Conservation (phyloP, 139 green algal genomes). For the Chlamydomonas sp. region DNA sequence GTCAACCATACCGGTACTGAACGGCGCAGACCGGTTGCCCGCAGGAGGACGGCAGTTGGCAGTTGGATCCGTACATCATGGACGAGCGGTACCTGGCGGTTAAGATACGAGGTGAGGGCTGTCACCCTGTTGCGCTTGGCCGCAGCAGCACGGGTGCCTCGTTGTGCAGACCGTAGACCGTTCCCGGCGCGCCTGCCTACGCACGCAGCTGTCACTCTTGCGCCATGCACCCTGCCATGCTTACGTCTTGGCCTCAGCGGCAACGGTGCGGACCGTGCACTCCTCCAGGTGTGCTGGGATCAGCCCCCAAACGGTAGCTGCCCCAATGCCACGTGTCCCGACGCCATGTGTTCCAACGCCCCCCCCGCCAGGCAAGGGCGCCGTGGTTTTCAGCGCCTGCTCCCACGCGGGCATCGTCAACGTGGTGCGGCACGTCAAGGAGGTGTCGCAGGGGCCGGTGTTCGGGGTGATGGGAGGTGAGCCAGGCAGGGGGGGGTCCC, state of each 20-base stretch:
- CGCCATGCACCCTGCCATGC: too few relatives aligned
- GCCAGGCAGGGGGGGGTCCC: not conserved
- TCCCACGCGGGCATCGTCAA: constrained; percentile 59
- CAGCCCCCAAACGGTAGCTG: too few relatives aligned
- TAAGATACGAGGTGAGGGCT: constrained; percentile 31
- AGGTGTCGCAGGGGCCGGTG: constrained; percentile 1
- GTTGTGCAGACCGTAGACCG: too few relatives aligned
- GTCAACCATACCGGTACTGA: not conserved
- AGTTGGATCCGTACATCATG: constrained; percentile 42
- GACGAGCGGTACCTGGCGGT: constrained; percentile 60
- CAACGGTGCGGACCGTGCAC: too few relatives aligned
- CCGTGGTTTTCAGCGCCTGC: constrained; percentile 54
- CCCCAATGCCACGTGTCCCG: too few relatives aligned
- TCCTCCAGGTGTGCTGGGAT: too few relatives aligned
- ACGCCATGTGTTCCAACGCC: not conserved
- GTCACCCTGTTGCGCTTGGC: too few relatives aligned
- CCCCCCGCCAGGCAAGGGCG: constrained; percentile 30
- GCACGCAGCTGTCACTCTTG: too few relatives aligned
- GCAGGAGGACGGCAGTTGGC: constrained; percentile 42
- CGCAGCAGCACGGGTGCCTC: too few relatives aligned
- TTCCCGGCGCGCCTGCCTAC: too few relatives aligned
- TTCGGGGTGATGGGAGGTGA: constrained; percentile 52
- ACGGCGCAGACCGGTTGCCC: too few relatives aligned
- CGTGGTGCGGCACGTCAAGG: constrained; percentile 33
- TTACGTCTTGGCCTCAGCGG: too few relatives aligned